phyloP scores from a whole-genome alignment of 1,139 yeast species.

The Diutina catenulata region DNA sequence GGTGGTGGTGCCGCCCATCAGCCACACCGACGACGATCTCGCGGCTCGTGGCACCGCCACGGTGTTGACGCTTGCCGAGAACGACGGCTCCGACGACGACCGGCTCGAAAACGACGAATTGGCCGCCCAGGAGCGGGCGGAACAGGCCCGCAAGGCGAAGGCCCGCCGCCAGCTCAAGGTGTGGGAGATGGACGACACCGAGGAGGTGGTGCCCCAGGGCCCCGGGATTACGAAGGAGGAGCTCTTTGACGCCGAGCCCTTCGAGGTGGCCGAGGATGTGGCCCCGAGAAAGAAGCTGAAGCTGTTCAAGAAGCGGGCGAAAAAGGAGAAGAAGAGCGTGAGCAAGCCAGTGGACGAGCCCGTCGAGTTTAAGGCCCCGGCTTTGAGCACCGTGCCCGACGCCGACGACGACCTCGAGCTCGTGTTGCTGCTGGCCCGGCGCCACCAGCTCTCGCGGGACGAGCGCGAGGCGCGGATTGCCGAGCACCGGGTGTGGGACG shows the following conservation, averaged over 20 bases:
- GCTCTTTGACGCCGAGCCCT: not conserved
- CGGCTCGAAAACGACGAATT: not conserved
- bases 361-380: not conserved
- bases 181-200: no score
- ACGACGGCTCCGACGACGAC: not conserved
- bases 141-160: no score
- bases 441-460: not conserved
- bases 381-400: not conserved
- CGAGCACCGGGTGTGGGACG: constrained; percentile 3
- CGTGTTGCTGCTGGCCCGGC: not conserved
- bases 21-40: not conserved
- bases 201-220: not conserved
- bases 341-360: not conserved
- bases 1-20: not conserved
- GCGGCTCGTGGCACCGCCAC: not conserved
- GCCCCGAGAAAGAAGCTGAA: not conserved
- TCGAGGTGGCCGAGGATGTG: not conserved
- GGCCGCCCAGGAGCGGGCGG: not conserved
- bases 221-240: not conserved
- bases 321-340: not conserved
- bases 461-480: not conserved
- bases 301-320: not conserved
- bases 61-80: not conserved
- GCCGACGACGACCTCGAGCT: not conserved
- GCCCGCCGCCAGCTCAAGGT: no score